Evolutionary conservation across 495 filamentous ascomycete species (phyloP), one percentile per base, ranked within the genome.

Genomic region (Lindgomyces ingoldianus): DNA sequence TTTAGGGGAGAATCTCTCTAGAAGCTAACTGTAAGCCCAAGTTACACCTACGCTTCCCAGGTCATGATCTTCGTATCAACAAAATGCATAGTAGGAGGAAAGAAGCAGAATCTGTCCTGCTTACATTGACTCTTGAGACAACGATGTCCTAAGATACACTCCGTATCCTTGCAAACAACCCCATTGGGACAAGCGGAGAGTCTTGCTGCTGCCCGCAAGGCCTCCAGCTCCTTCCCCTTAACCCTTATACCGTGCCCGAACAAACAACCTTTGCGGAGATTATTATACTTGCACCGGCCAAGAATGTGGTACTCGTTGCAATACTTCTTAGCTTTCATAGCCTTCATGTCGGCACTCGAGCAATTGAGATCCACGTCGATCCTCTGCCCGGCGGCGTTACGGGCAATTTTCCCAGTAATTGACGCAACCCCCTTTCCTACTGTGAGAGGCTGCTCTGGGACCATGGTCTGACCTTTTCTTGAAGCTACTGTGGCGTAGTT

Each of bases 221-320:
- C 30, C 11, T 22, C 30, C 3, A 42, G 11, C 3, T 14, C 22
- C 18, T 11, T 42, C 16, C 30, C 30, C 3, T 14, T 21, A 6
- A 57, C 53, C 33, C 53, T 16, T 24, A 9, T 45, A 24, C 53
- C 30, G 44, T 57, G 30, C 29, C 44, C 21, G 24, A 57, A 57
- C 3, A 1, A 24, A 24, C 53, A 57, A 6, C 19, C 24, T n/a
- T 36, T 6, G 4, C 33, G 19, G 30, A 39, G 14, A 6, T 39
- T 39, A 39, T 6, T 39, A 39, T 24, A 52, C 11, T 18, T 24
- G 25, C 48, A 52, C 14, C 9, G 16, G n/a, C 53, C 27, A 16
- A 11, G 33, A 4, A 57, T 21, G 11, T 57, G 53, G 22, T 42
- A 57, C 53, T 57, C 53, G 18, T 57, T 57, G 53, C 53, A 57